Base-by-base conservation (phyloP, 2,329 filamentous ascomycete species). In the Cladophialophora psammophila region DNA sequence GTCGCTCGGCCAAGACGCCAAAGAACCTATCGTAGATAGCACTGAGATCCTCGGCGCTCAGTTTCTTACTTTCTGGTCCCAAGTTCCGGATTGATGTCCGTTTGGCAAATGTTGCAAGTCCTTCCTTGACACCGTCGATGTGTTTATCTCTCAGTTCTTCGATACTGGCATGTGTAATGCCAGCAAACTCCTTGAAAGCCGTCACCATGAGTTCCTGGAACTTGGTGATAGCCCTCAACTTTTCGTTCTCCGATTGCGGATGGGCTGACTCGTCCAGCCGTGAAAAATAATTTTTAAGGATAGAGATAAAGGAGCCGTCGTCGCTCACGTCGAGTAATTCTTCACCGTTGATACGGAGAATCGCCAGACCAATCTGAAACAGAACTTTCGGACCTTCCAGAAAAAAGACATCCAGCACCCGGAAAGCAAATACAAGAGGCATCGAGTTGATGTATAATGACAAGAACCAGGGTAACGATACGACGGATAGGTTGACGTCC, bases 141-240 rank as follows among this genome's bases (percentile, higher is more conserved):
- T 98, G 96, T 79, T 94, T 96, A 48, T 91, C 85, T 26, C 95
- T 89, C 75, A 96, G 86, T 72, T 98, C 95, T 0, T 91, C 91
- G 68, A 99, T 94, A 59, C 90, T 97, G 75, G 89, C 90, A 76
- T 99, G 94, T 0, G 95, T 99, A 72, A 99, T 97, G 48, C 90
- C 92, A 0, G 94, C 91, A 76, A 99, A 99, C 76, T 99, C 95
- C 74, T 97, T 98, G 81, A 99, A 99, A 0, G 95, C 95, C 20
- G 98, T 95, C 2, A 99, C 95, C 94, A 99, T 98, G 65, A 99
- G 87, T 78, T 98, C 95, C 75, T 99, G 95, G 77, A 99, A 99
- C 55, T 92, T 88, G 5, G 96, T 99, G 62, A 99, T 95, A 0
- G 94, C 93, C 61, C 94, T 88, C 60, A 98, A 83, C 80, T 98